phyloP scores from a whole-genome alignment of 371 early-diverging fungal genomes.

The Rhizopus arrhizus region DNA sequence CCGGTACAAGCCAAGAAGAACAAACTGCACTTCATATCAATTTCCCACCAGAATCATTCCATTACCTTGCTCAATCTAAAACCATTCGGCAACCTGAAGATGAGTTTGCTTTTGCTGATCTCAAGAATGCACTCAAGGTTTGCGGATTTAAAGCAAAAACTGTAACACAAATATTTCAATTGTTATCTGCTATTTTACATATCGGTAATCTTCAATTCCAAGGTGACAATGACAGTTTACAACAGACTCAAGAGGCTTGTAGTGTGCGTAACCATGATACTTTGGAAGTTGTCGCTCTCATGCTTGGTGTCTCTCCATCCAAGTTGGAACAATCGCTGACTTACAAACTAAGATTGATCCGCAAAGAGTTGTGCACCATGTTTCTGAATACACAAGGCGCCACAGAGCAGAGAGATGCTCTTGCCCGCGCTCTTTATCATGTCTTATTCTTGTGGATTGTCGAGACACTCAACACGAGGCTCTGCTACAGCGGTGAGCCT shows the following conservation, averaged over 20 bases:
- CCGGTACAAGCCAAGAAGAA: slow-evolving; percentile 60
- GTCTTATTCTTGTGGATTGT: slow-evolving; percentile 79
- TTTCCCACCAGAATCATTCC: slow-evolving; percentile 52
- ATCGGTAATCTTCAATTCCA: slow-evolving; percentile 73
- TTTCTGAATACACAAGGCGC: slow-evolving; percentile 72
- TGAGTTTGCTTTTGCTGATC: slow-evolving; percentile 50
- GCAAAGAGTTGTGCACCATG: slow-evolving; percentile 76
- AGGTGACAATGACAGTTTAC: slow-evolving; percentile 51
- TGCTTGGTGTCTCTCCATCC: slow-evolving; percentile 71
- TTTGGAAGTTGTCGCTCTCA: slow-evolving; percentile 70
- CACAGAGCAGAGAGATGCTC: slow-evolving; percentile 62
- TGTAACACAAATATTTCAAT: slow-evolving; percentile 68
- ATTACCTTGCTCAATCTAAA: slow-evolving; percentile 50
- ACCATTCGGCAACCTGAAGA: slow-evolving; percentile 43
- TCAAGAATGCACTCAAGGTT: slow-evolving; percentile 69
- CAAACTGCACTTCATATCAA: slow-evolving; percentile 59
- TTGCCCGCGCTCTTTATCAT: slow-evolving; percentile 74
- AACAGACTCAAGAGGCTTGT: slow-evolving; percentile 51
- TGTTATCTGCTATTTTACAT: slow-evolving; percentile 73
- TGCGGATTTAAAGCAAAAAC: slow-evolving; percentile 74
- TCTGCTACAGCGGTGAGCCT: slow-evolving; percentile 61
- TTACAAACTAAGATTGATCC: slow-evolving; percentile 58
- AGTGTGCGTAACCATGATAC: slow-evolving; percentile 58
- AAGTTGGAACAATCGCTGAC: slow-evolving; percentile 66
- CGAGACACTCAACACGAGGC: slow-evolving; percentile 74